phyloP scores from a whole-genome alignment of 192 early-diverging fungal genomes.

The Neocallimastix lanati region DNA sequence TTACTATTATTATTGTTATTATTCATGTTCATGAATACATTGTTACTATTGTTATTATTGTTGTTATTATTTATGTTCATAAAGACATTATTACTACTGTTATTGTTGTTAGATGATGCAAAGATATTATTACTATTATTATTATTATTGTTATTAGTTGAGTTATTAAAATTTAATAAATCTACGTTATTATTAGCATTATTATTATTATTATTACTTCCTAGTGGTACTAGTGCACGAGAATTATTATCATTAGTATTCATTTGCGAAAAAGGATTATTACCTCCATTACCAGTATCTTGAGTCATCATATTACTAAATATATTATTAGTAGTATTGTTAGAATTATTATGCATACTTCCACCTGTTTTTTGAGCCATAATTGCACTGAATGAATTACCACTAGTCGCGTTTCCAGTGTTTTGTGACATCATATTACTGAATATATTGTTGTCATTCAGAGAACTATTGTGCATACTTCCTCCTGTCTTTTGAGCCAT shows the following conservation, averaged over 20 bases:
- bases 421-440: no score
- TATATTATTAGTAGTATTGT: no score
- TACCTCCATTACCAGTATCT: no score
- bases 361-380: neutral
- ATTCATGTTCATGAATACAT: neutral
- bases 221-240: neutral
- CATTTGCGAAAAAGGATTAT: neutral
- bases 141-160: neutral
- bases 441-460: no score
- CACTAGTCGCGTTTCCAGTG: no score
- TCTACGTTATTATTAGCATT: neutral
- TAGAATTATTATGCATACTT: neutral
- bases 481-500: neutral
- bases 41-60: neutral
- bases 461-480: neutral
- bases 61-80: no score
- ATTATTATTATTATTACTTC: neutral
- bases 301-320: no score
- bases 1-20: neutral
- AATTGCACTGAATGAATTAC: neutral
- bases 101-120: neutral
- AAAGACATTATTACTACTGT: neutral
- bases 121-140: neutral
- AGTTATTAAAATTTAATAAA: neutral
- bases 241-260: neutral